Base-by-base conservation (phyloP, 163 green algal genomes). In the Coccomyxa subellipsoidea region DNA sequence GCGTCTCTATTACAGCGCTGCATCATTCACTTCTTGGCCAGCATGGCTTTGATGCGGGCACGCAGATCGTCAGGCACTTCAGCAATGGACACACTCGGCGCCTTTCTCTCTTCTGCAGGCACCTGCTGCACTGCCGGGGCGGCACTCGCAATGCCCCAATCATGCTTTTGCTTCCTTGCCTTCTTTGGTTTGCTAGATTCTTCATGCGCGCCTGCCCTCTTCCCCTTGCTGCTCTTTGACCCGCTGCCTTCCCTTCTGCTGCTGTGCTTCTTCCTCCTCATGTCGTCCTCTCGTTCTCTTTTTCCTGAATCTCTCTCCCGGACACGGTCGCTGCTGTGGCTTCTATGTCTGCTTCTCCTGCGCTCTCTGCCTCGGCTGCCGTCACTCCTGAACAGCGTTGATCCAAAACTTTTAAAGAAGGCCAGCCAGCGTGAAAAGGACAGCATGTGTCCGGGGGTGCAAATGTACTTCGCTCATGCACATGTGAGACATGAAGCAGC, bases 21-120 rank as follows among this genome's bases (percentile, higher is more conserved):
- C 40, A 73, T 10, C 15, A 38, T 29, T 79, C 75, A 38, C 40
- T 34, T 34, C 40, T 31, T 2, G n/a, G 32, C 29, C 3, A 81
- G 77, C 77, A 81, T 73, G 77, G 77, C 77, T 71, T 31, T 71
- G 77, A 81, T 81, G n/a, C 40, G 39, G 0, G 40, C 77, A 40
- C 35, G 12, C 77, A 81, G 25, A 7, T 40, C 77, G 10, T 72
- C 34, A 37, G 75, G 40, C 77, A 72, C 77, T 40, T 81, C 40
- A 9, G 36, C 8, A 29, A 35, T 21, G 32, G 47, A 27, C 39
- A 72, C 66, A 8, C 29, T 73, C 8, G n/a, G 40, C 12, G 23
- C n/a, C 40, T 69, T 37, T 10, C 32, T 4, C n/a, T n/a, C 72
- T 31, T 78, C 34, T 12, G 47, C 47, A 12, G 3, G 47, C 47